phyloP scores from a whole-genome alignment of 1,284 basidiomycete genomes.

The Athelia psychrophila region DNA sequence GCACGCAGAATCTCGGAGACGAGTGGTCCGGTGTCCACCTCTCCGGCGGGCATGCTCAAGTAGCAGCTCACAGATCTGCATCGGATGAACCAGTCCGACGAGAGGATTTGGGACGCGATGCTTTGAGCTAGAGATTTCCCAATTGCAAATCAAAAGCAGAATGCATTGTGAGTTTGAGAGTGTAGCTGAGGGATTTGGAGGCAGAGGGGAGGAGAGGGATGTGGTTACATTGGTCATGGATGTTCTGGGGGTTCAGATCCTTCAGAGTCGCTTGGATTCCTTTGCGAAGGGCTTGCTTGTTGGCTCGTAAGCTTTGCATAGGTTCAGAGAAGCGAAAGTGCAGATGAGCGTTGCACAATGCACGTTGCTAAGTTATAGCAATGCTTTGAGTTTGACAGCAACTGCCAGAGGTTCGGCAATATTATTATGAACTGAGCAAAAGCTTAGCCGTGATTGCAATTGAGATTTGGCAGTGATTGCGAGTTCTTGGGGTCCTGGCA shows the following conservation, averaged over 20 bases:
- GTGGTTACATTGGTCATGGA: slow-evolving; percentile 61
- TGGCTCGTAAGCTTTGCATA: slow-evolving; percentile 15
- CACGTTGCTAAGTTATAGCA: too few species aligned
- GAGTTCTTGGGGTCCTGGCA: too few species aligned
- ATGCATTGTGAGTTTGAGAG: too few species aligned
- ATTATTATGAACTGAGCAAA: too few species aligned
- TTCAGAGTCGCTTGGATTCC: slow-evolving; percentile 41
- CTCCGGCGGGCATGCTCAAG: slow-evolving; percentile 72
- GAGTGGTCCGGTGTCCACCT: slow-evolving; percentile 57
- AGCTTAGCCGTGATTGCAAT: too few species aligned
- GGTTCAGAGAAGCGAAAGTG: too few species aligned
- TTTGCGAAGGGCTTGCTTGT: slow-evolving; percentile 56
- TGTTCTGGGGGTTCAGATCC: slow-evolving; percentile 35
- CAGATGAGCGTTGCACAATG: too few species aligned
- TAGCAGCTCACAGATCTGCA: slow-evolving; percentile 65
- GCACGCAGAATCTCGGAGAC: slow-evolving; percentile 43
- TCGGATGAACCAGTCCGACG: slow-evolving; percentile 46
- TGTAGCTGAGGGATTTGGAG: neutral
- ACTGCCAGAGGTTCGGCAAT: too few species aligned
- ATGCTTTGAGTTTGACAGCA: too few species aligned
- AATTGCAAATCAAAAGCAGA: too few species aligned
- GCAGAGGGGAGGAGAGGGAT: neutral
- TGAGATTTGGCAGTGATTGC: too few species aligned
- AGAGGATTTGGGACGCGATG: slow-evolving; percentile 45
- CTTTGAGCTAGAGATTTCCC: slow-evolving; percentile 62